Conservation (phyloP, 2,329 filamentous ascomycete species). For the Pyricularia sp. region DNA sequence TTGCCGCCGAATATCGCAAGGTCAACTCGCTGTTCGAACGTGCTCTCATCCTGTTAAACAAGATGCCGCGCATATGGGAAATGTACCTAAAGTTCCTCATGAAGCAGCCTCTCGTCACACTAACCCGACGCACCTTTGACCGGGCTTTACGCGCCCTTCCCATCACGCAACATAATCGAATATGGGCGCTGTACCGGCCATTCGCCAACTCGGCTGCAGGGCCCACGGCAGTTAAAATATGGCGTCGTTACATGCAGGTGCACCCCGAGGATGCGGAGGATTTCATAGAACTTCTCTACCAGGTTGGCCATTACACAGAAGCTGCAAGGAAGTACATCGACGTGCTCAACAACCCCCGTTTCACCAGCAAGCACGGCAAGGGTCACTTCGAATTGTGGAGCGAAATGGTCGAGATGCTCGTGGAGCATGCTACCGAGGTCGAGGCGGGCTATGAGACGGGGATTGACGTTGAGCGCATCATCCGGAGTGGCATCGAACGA, state of each 20-base stretch:
- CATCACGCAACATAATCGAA: constrained; percentile 86
- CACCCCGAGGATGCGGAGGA: constrained; percentile 93
- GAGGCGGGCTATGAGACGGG: constrained; percentile 68
- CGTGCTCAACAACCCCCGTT: constrained; percentile 78
- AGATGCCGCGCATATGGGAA: constrained; percentile 98
- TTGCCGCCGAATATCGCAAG: constrained; percentile 73
- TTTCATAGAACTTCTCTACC: constrained; percentile 77
- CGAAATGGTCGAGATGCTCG: constrained; percentile 90
- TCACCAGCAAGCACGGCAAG: constrained; percentile 86
- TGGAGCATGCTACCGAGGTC: constrained; percentile 78
- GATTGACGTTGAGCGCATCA: constrained; percentile 83
- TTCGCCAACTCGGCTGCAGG: constrained; percentile 88
- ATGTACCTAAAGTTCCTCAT: constrained; percentile 89
- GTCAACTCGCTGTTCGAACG: constrained; percentile 92
- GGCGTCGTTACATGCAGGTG: constrained; percentile 92
- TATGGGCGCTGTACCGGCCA: constrained; percentile 83
- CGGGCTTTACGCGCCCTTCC: constrained; percentile 82
- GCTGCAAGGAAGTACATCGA: constrained; percentile 85
- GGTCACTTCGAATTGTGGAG: constrained; percentile 95
- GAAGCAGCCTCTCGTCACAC: constrained; percentile 81
- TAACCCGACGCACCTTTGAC: constrained; percentile 80
- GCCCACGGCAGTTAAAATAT: constrained; percentile 82
- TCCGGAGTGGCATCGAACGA: constrained; percentile 77
- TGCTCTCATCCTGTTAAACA: constrained; percentile 85
- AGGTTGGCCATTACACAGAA: constrained; percentile 76